phyloP scores from a whole-genome alignment of 495 filamentous ascomycete genomes.

The Penicillium subrubescens region DNA sequence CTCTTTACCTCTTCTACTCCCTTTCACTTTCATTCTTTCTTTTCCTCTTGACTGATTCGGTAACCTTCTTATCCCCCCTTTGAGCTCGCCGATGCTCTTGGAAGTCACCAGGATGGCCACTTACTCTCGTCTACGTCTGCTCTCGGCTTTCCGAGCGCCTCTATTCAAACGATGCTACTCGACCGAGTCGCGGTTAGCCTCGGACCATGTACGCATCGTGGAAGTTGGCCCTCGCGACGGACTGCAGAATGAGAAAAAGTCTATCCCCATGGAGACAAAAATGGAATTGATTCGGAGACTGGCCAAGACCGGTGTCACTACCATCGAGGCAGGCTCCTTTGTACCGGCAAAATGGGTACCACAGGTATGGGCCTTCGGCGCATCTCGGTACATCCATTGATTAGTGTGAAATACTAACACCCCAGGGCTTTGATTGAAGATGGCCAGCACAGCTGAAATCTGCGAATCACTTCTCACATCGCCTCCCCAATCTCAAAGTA shows the following conservation, averaged over 20 bases:
- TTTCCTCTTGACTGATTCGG: neutral
- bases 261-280: conserved; percentile 79
- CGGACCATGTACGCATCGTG: conserved; percentile 67
- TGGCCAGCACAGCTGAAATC: conserved; percentile 88
- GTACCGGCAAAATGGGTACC: conserved; percentile 98
- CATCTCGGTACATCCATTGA: conserved; percentile 1
- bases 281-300: conserved; percentile 79
- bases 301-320: conserved; percentile 79
- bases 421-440: conserved; percentile 51
- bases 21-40: neutral
- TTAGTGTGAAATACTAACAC: conserved; percentile 10
- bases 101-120: conserved; percentile 23
- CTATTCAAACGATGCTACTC: conserved; percentile 36
- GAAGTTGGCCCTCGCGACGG: conserved; percentile 96
- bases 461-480: conserved; percentile 68
- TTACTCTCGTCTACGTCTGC: conserved; percentile 27
- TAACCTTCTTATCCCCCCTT: neutral
- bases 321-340: conserved; percentile 94
- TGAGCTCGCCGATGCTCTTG: neutral
- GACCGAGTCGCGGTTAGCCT: conserved; percentile 51
- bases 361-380: conserved; percentile 62
- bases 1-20: conserved; percentile 1
- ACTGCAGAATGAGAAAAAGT: conserved; percentile 90
- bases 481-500: conserved; percentile 58
- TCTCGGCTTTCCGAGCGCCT: conserved; percentile 38